Base-by-base conservation (phyloP, 495 filamentous ascomycete species). In the Penicillium waksmanii region DNA sequence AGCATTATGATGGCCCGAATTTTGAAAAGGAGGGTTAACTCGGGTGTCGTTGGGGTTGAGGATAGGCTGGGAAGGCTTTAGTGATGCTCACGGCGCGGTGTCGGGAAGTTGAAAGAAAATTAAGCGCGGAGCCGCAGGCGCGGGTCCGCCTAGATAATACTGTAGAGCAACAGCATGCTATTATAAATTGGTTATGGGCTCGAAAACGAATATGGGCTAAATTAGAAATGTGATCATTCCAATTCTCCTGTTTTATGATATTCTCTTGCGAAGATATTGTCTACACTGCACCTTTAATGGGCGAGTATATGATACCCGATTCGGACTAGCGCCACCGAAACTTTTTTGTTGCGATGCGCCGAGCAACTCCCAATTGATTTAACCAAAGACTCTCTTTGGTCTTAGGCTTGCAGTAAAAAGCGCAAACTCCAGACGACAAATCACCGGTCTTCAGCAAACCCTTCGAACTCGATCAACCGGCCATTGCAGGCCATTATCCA, bases 91-190 rank as follows among this genome's bases (percentile, higher is more conserved):
- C 56, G 58, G 64, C 67, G 68, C 64, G 63, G 64, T 58, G 65
- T 66, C 57, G 59, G 68, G 68, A 65, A 61, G 64, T 49, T 44
- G 67, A 71, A 56, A 66, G 66, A 75, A 75, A 75, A 75, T 72
- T 77, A 69, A 73, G 68, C 71, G 67, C 67, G 69, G 67, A 71
- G 63, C 64, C 66, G 64, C 67, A 70, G 70, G 69, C 72, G 72
- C 73, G 69, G 72, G 68, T 70, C 72, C 60, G 61, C 57, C 56
- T 59, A 38, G 40, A 59, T n/a, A 9, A 36, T 17, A 33, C 27
- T n/a, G 44, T 36, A 35, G 25, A 10, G 21, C 8, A 35, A 31
- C 40, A 43, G n/a, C 13, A 43, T 43, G 40, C n/a, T 18, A 38
- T 43, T 43, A 5, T 4, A 43, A 12, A 12, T 7, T 38, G 35